Evolutionary conservation across 1,139 yeast species (phyloP), one percentile per base, ranked within the genome.

Genomic region (Zhuliangozyma blackwelliae): DNA sequence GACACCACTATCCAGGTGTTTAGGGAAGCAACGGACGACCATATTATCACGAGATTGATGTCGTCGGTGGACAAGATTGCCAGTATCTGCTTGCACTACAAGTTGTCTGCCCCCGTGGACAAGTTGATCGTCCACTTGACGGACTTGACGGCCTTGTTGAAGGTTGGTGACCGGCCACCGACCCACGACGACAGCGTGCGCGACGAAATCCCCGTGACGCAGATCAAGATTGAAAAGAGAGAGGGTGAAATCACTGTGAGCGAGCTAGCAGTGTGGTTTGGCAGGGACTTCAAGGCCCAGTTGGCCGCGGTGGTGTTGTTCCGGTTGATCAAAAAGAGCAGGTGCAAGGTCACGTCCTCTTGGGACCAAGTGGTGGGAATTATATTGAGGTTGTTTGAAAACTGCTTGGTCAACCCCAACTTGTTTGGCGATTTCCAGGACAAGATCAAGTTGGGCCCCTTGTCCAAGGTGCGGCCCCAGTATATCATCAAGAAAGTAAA

Each of bases 231-330:
- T 11, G 73, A 74, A 27, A 69, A 69, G 38, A 72, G 65, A 31
- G 64, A 68, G 1, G 81, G 78, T 20, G 73, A 77, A 3, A 68
- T 83, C 28, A 82, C 86, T 8, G 92, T 92, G 3, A 83, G 95
- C 54, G 90, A 87, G 41, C 64, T 80, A 43, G 78, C 96, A 0
- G 88, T 89, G 8, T 75, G 82, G 59, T 81, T 92, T 57, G 99
- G 98, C 7, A 72, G 84, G 34, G 95, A 89, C 53, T 87, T 87
- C 62, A 88, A 90, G 51, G 96, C 96, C 0, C 98, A 94, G 55
- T 66, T 92, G 46, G 85, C 96, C 5, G 74, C 89, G 1, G 89
- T 90, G 35, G 90, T 92, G 0, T 66, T 92, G 36, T 89, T 92
- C 64, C 72, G 95, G 47, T 75, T 92, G 29, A 65, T 88, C 32